phyloP scores from a whole-genome alignment of 805 yeast genomes.

The Isabelozyma gotoi region DNA sequence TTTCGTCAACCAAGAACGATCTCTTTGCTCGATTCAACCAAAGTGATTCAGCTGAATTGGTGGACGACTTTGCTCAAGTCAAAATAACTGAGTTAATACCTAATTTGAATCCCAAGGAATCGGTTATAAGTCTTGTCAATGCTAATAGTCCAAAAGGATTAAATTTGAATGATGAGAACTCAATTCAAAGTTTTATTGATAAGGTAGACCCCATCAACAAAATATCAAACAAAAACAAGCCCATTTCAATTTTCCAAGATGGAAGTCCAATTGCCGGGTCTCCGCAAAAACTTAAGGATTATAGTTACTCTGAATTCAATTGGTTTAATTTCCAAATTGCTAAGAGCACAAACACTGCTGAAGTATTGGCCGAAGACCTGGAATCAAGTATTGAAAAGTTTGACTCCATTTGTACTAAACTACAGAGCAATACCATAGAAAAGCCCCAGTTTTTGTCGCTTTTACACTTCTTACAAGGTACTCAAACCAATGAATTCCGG shows the following conservation, averaged over 20 bases:
- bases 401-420: constrained; percentile 5
- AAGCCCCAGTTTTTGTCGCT: constrained; percentile 8
- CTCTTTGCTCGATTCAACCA: constrained; percentile 7
- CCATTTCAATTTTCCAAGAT: constrained; percentile 43
- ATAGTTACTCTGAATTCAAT: constrained; percentile 32
- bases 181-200: constrained; percentile 35
- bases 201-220: constrained; percentile 42
- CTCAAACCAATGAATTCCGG: constrained; percentile 11
- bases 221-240: constrained; percentile 31
- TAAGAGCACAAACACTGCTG: constrained; percentile 4
- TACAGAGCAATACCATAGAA: constrained; percentile 2
- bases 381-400: constrained; percentile 17
- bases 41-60: constrained; percentile 17
- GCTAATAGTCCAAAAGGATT: constrained; percentile 7
- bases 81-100: constrained; percentile 16
- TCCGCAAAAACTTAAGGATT: constrained; percentile 31
- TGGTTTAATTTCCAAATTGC: constrained; percentile 42
- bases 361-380: neutral
- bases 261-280: constrained; percentile 24
- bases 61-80: constrained; percentile 31
- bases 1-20: constrained; percentile 1
- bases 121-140: too few relatives aligned
- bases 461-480: constrained; percentile 16
- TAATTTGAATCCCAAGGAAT: neutral
- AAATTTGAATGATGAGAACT: constrained; percentile 17